Percentiles rank a stretch among this genome's conserved stretches.
phyloP scores from a whole-genome alignment of 1,284 basidiomycete species.

The Macrocystidia cucumis region DNA sequence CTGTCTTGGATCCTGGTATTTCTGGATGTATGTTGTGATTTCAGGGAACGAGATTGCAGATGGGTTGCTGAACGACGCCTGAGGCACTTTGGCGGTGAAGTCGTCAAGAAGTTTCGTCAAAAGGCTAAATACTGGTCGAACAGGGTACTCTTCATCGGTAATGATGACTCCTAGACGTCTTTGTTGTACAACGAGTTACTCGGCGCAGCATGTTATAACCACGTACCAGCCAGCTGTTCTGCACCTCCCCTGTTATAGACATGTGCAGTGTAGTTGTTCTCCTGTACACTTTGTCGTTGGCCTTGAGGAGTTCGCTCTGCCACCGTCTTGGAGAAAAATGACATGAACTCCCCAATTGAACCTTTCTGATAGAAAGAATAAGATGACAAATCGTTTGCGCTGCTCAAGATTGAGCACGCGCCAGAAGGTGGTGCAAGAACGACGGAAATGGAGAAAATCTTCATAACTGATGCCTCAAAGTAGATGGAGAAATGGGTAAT shows the following conservation, averaged over 20 bases:
- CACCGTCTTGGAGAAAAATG: slow-evolving; percentile 90
- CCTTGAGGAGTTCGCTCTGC: slow-evolving; percentile 84
- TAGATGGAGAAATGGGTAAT: too few species aligned
- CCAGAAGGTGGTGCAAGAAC: slow-evolving; percentile 49
- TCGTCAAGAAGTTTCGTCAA: slow-evolving; percentile 94
- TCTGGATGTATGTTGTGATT: slow-evolving; percentile 75
- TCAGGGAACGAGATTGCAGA: slow-evolving; percentile 63
- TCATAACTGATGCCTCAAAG: slow-evolving; percentile 45
- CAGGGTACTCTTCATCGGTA: slow-evolving; percentile 94
- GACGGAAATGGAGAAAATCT: slow-evolving; percentile 64
- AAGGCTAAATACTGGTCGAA: slow-evolving; percentile 93
- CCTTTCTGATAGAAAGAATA: slow-evolving; percentile 94
- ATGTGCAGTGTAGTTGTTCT: slow-evolving; percentile 93
- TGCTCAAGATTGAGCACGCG: slow-evolving; percentile 59
- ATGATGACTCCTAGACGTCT: slow-evolving; percentile 74
- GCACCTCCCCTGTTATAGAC: slow-evolving; percentile 83
- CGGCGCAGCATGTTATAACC: slow-evolving; percentile 3
- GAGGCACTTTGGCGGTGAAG: slow-evolving; percentile 76
- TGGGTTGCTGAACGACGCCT: slow-evolving; percentile 57
- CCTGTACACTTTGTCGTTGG: slow-evolving; percentile 90
- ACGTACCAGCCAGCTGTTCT: slow-evolving; percentile 73
- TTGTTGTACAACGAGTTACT: too few species aligned
- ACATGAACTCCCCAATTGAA: slow-evolving; percentile 82
- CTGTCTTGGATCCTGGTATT: slow-evolving; percentile 97
- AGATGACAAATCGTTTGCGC: slow-evolving; percentile 79